Evolutionary conservation across 768 basidiomycete species (phyloP).

Genomic region (Hericium alpestre): DNA sequence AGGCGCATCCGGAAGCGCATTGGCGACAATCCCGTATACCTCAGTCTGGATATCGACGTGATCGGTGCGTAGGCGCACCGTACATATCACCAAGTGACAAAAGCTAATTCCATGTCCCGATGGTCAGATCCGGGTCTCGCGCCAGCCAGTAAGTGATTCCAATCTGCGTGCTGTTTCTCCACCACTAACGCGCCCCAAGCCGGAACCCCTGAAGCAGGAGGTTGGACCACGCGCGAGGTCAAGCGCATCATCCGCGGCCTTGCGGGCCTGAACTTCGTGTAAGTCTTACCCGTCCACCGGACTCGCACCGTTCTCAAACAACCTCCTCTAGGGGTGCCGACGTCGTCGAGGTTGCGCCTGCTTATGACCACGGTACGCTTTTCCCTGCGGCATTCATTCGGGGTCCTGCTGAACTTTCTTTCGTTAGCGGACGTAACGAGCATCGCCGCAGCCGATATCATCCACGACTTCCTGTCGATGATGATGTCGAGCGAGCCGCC

Average conservation of each 20-base stretch:
- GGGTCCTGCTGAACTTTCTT: not conserved
- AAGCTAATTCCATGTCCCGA: too few relatives aligned
- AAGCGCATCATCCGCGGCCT: slow-evolving; percentile 75
- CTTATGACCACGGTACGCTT: slow-evolving; percentile 55
- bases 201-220: slow-evolving; percentile 77
- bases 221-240: slow-evolving; percentile 76
- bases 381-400: too few relatives aligned
- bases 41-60: slow-evolving; percentile 77
- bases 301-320: too few relatives aligned
- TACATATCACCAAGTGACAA: not conserved
- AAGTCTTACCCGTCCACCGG: slow-evolving; percentile 15
- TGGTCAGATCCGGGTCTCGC: slow-evolving; percentile 63
- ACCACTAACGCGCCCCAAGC: slow-evolving; percentile 28
- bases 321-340: slow-evolving; percentile 45
- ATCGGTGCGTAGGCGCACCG: slow-evolving; percentile 37
- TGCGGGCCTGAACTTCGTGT: slow-evolving; percentile 74
- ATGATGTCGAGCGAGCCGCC: slow-evolving; percentile 36
- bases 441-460: slow-evolving; percentile 57
- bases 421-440: slow-evolving; percentile 52
- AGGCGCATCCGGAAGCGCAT: slow-evolving; percentile 60
- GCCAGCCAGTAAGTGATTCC: slow-evolving; percentile 33
- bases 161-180: not conserved
- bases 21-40: slow-evolving; percentile 65
- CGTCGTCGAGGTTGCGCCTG: slow-evolving; percentile 64
- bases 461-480: slow-evolving; percentile 60